These are phyloP conservation scores for Alternaria viburni DNA, from an alignment of 2,329 filamentous ascomycete genomes.

Conservation along the genomic window DNA sequence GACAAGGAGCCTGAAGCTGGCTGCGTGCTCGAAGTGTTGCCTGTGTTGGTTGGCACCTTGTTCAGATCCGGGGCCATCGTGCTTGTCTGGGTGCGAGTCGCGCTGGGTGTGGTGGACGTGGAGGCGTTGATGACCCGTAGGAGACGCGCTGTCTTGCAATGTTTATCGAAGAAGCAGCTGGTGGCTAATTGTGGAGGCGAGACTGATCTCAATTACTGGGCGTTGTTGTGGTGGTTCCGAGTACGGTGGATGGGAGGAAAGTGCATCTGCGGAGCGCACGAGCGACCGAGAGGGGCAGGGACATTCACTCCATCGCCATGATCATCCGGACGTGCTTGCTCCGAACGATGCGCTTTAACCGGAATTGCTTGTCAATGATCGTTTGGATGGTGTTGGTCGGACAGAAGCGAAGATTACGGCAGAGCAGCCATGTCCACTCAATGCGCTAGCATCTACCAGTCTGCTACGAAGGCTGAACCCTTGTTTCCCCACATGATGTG, in stretches of 20 bases:
- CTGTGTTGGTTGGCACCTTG: slow-evolving; percentile 41
- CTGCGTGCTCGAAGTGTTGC: slow-evolving; percentile 23
- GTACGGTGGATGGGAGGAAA: slow-evolving; percentile 9
- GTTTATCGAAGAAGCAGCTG: background rate
- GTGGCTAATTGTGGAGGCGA: slow-evolving; percentile 9
- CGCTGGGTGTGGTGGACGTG: slow-evolving; percentile 4
- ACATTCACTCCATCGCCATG: slow-evolving; percentile 16
- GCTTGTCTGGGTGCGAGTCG: slow-evolving; percentile 6
- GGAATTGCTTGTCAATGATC: slow-evolving; percentile 11
- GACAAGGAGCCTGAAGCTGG: slow-evolving; percentile 36
- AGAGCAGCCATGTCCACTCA: slow-evolving; percentile 24
- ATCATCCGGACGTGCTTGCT: slow-evolving; percentile 6
- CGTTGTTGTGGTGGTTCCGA: slow-evolving; percentile 2
- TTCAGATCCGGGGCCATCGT: slow-evolving; percentile 59
- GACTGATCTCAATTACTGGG: slow-evolving; percentile 8
- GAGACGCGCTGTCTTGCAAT: background rate
- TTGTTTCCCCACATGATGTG: slow-evolving; percentile 14
- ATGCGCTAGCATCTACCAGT: slow-evolving; percentile 12
- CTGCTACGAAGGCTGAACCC: background rate
- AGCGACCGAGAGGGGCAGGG: slow-evolving; percentile 26
- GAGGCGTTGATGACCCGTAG: background rate
- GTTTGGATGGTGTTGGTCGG: slow-evolving; percentile 23
- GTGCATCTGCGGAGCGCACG: slow-evolving; percentile 14
- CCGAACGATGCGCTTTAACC: slow-evolving; percentile 5
- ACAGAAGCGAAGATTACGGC: slow-evolving; percentile 10